Evolutionary conservation across 441 rosid species (phyloP).

Genomic region (Brassica hybrid): DNA sequence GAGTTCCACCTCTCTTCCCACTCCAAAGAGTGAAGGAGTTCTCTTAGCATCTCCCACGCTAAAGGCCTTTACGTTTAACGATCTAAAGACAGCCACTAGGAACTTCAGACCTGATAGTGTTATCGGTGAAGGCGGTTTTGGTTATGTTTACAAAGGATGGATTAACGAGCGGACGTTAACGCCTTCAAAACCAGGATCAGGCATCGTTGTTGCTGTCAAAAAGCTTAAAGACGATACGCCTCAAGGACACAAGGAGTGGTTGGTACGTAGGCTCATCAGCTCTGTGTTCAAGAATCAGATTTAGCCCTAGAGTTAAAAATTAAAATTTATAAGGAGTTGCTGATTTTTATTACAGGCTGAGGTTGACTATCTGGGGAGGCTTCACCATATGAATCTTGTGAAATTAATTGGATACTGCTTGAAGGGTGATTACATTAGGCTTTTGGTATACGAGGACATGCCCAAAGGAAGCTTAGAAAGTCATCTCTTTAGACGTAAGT

Average conservation of each 20-base stretch:
- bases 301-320: background rate
- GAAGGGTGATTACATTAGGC: slow-evolving; percentile 52
- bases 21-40: slow-evolving; percentile 60
- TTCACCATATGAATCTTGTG: slow-evolving; percentile 65
- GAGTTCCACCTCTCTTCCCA: slow-evolving; percentile 45
- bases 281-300: slow-evolving; percentile 10
- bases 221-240: slow-evolving; percentile 53
- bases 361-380: slow-evolving; percentile 60
- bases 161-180: slow-evolving; percentile 51
- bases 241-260: slow-evolving; percentile 79
- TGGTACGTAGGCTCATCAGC: slow-evolving; percentile 51
- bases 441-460: slow-evolving; percentile 68
- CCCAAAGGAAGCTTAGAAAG: slow-evolving; percentile 70
- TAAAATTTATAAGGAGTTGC: too few relatives aligned
- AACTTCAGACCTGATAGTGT: slow-evolving; percentile 56
- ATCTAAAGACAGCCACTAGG: slow-evolving; percentile 63
- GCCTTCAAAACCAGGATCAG: slow-evolving; percentile 62
- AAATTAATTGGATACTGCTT: slow-evolving; percentile 65
- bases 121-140: slow-evolving; percentile 73
- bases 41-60: slow-evolving; percentile 59
- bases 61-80: slow-evolving; percentile 58
- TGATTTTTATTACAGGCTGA: slow-evolving; percentile 48
- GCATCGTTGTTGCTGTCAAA: slow-evolving; percentile 67
- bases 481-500: slow-evolving; percentile 69
- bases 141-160: slow-evolving; percentile 73